phyloP scores from a whole-genome alignment of 306 rosid species.

The Spatholobus suberectus region DNA sequence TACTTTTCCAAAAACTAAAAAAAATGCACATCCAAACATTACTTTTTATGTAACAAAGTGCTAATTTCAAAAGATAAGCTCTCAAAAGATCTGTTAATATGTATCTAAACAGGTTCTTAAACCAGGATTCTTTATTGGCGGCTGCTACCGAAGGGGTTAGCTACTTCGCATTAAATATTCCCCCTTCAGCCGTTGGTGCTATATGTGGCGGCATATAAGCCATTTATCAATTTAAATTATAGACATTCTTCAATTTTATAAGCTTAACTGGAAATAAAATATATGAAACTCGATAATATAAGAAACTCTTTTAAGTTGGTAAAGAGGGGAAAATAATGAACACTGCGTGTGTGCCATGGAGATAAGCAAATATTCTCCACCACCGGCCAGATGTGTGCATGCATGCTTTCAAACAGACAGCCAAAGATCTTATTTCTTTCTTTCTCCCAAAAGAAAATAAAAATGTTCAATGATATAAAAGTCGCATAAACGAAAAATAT shows the following conservation, averaged over 20 bases:
- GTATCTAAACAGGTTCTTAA: background rate
- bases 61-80: too few species aligned
- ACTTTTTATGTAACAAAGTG: too few species aligned
- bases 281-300: background rate
- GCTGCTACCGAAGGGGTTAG: background rate
- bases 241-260: background rate
- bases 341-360: background rate
- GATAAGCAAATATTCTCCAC: conserved; percentile 28
- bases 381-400: background rate
- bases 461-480: background rate
- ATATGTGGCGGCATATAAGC: background rate
- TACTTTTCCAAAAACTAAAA: too few species aligned
- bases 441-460: background rate
- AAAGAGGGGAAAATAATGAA: background rate
- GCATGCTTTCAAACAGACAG: conserved; percentile 37
- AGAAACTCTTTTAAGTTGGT: background rate
- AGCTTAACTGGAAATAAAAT: background rate
- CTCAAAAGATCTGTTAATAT: too few species aligned
- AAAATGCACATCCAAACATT: too few species aligned
- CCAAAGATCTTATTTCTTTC: conserved; percentile 18
- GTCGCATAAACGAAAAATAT: background rate
- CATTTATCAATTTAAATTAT: background rate
- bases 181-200: background rate
- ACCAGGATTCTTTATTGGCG: background rate
- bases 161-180: background rate